Evolutionary conservation across 2,329 filamentous ascomycete genomes (phyloP).

Genomic region (Tothia fuscella): DNA sequence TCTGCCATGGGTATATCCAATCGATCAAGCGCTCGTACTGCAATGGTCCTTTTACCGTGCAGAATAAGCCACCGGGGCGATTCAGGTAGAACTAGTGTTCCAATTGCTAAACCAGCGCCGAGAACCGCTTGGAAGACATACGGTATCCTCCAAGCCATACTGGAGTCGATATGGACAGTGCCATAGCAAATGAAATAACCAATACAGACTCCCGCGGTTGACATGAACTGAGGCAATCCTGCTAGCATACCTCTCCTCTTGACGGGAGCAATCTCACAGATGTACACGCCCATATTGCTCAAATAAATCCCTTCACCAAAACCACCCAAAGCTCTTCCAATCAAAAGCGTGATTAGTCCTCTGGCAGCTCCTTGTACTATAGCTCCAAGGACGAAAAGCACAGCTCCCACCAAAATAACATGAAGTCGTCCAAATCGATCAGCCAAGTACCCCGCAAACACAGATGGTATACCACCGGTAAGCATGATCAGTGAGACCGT

Average conservation of each 20-base stretch:
- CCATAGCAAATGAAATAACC: slow-evolving; percentile 53
- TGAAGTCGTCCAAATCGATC: slow-evolving; percentile 41
- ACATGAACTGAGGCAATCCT: slow-evolving; percentile 41
- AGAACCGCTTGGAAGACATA: slow-evolving; percentile 38
- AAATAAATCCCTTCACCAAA: slow-evolving; percentile 48
- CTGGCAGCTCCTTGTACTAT: slow-evolving; percentile 39
- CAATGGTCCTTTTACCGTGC: slow-evolving; percentile 36
- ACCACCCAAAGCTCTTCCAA: slow-evolving; percentile 44
- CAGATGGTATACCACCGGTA: slow-evolving; percentile 40
- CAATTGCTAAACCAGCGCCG: slow-evolving; percentile 28
- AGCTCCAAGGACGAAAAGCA: slow-evolving; percentile 43
- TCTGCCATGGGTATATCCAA: slow-evolving; percentile 26
- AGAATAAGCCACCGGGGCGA: slow-evolving; percentile 46
- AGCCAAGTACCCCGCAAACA: slow-evolving; percentile 46
- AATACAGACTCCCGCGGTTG: slow-evolving; percentile 36
- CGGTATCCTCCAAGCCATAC: slow-evolving; percentile 45
- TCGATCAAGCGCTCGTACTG: slow-evolving; percentile 18
- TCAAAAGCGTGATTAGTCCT: slow-evolving; percentile 40
- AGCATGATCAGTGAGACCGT: slow-evolving; percentile 49
- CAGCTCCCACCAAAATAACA: slow-evolving; percentile 37
- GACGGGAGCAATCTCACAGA: slow-evolving; percentile 48
- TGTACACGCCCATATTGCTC: slow-evolving; percentile 46
- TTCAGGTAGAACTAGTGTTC: slow-evolving; percentile 37
- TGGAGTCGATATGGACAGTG: slow-evolving; percentile 33
- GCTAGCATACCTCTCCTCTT: slow-evolving; percentile 38